Evolutionary conservation across 108 stramenopile species (phyloP).

Genomic region (Schizochytrium sp.): DNA sequence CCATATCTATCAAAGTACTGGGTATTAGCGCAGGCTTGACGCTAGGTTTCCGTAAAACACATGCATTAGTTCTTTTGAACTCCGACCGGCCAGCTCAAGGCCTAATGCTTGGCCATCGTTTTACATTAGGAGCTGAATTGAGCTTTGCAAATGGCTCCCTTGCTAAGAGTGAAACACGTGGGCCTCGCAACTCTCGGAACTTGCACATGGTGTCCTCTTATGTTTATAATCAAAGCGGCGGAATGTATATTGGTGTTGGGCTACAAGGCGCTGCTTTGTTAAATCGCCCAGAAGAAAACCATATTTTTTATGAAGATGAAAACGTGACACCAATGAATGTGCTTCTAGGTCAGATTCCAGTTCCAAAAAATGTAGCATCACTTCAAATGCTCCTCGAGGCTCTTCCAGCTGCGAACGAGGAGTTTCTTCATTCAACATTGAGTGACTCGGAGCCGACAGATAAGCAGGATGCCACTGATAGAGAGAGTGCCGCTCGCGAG

Average conservation of each 20-base stretch:
- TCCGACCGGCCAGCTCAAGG: not conserved
- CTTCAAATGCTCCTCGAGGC: not conserved
- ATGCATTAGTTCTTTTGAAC: not conserved
- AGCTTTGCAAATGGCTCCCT: not conserved
- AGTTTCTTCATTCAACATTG: too few relatives aligned
- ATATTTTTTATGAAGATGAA: constrained; percentile 1
- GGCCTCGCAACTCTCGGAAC: too few relatives aligned
- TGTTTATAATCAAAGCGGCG: not conserved
- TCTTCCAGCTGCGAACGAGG: not conserved
- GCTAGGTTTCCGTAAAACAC: not conserved
- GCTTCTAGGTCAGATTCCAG: not conserved
- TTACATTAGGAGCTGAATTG: not conserved
- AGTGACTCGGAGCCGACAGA: too few relatives aligned
- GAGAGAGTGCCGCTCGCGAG: too few relatives aligned
- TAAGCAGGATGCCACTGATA: too few relatives aligned
- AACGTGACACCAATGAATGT: not conserved
- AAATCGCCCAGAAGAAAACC: constrained; percentile 8
- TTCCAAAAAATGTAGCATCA: not conserved
- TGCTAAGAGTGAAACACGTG: too few relatives aligned
- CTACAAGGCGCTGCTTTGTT: not conserved
- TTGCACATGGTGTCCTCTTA: not conserved
- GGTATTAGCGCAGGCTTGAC: constrained; percentile 11
- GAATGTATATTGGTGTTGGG: not conserved
- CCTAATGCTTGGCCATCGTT: not conserved
- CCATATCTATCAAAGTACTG: not conserved